Base-by-base conservation (phyloP, 768 basidiomycete genomes). In the Amanita pseudoporphyria region DNA sequence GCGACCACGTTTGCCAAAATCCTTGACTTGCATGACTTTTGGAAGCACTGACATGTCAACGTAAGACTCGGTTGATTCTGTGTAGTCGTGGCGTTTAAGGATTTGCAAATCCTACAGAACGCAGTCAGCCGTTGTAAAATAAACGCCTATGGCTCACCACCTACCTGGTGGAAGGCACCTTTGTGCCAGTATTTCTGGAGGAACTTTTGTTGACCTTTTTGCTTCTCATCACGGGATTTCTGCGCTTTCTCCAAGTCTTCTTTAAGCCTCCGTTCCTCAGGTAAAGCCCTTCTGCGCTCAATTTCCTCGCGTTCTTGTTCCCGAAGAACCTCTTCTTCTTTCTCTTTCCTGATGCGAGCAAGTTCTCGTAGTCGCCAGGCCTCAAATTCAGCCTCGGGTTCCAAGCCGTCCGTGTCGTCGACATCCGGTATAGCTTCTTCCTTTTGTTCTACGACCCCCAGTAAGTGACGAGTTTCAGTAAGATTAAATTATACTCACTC, bases 101-200 rank as follows among this genome's bases (percentile, higher is more conserved):
- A 98, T 79, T 44, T 95, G 92, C 49, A 82, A 80, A 64, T 97
- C 95, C 92, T 64, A 39, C 19, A 47, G 19, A 52, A 49, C 26
- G 35, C 35, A 47, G 51, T 14, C 51, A 37, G 53, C 38, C 14
- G 45, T 30, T 13, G 16, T 31, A 28, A 18, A 19, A 9, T 19
- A 28, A 28, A 38, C 28, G 32, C 16, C 12, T 9, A 51, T 24
- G 31, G 52, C 36, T 9, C n/a, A n/a, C n/a, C n/a, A 60, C 58
- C 28, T 52, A 88, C 93, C 78, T 94, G 90, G 64, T 96, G 92
- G 73, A 98, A 99, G 52, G 95, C 96, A 58, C 96, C 96, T 67
- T 95, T 97, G 71, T 99, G 96, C 82, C 92, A 98, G 64, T 96
- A 99, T 67, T 96, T 98, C 64, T 98, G 93, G 54, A 98, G 65